phyloP scores from a whole-genome alignment of 345 rosid genomes.

The Brassica cretica region DNA sequence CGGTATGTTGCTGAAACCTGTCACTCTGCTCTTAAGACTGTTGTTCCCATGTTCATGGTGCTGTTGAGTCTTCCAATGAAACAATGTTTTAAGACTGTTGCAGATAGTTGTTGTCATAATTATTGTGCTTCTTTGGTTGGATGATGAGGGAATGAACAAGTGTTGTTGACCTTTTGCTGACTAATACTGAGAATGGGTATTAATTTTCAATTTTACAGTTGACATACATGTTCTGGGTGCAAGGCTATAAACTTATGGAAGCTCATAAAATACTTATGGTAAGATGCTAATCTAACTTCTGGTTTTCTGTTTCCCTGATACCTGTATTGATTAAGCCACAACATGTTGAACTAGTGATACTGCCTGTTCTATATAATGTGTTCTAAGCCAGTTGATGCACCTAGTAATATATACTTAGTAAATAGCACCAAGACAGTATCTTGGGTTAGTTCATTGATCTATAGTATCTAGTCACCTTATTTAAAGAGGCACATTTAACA shows the following conservation, averaged over 20 bases:
- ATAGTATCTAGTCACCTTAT: not conserved
- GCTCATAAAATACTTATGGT: conserved; percentile 79
- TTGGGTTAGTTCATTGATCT: not conserved
- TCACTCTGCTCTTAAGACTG: not conserved
- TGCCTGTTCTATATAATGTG: not conserved
- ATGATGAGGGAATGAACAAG: conserved; percentile 4
- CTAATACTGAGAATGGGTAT: conserved; percentile 4
- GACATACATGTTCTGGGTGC: conserved; percentile 97
- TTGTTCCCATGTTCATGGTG: not conserved
- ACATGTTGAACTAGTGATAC: not conserved
- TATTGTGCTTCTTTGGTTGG: conserved; percentile 18
- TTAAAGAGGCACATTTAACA: not conserved
- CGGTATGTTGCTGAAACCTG: conserved; percentile 54
- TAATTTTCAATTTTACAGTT: conserved; percentile 50
- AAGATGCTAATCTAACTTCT: conserved; percentile 37
- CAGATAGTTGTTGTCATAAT: not conserved
- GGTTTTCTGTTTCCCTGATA: conserved; percentile 5
- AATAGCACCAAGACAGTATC: not conserved
- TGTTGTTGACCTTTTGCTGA: conserved; percentile 9
- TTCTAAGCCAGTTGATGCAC: not conserved
- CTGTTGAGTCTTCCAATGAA: not conserved
- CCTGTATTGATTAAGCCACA: not conserved
- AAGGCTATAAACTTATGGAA: conserved; percentile 77
- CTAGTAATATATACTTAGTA: not conserved
- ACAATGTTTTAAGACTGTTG: not conserved